Conservation (phyloP, 768 basidiomycete species). For the Podaxis mareebaensis region DNA sequence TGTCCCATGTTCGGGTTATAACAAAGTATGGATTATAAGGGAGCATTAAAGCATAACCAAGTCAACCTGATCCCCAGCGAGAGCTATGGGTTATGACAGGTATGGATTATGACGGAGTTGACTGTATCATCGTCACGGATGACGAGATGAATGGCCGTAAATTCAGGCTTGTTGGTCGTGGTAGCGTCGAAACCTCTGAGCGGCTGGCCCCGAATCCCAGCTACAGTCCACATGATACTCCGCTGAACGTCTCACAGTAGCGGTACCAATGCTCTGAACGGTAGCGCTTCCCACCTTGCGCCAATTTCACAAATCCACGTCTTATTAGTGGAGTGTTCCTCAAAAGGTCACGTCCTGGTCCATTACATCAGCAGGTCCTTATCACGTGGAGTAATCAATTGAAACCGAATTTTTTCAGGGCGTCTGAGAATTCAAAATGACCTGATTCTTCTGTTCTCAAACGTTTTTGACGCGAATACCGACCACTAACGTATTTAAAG, state of each 20-base stretch:
- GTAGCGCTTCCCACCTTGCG: neutral
- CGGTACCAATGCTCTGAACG: neutral
- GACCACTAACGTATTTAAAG: constrained; percentile 1
- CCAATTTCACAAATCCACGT: neutral
- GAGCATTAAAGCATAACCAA: too few species aligned
- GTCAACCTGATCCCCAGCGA: too few species aligned
- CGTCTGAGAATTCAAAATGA: constrained; percentile 24
- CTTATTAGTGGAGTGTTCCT: neutral
- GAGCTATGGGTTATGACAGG: too few species aligned
- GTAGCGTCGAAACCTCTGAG: too few species aligned
- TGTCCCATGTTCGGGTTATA: too few species aligned
- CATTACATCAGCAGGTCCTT: neutral
- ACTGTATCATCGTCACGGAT: neutral
- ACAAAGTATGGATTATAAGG: too few species aligned
- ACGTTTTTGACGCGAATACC: neutral
- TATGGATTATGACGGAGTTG: too few species aligned
- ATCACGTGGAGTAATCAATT: neutral
- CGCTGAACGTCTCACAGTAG: neutral
- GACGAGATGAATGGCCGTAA: neutral
- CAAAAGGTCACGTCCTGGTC: neutral
- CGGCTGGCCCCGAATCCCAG: neutral
- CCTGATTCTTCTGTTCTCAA: constrained; percentile 18
- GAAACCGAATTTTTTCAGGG: neutral
- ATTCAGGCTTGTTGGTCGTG: too few species aligned
- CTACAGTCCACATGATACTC: neutral